These are phyloP conservation scores for Trypanosomatidae sp. DNA, from an alignment of 208 protist species.

Conservation along the genomic window DNA sequence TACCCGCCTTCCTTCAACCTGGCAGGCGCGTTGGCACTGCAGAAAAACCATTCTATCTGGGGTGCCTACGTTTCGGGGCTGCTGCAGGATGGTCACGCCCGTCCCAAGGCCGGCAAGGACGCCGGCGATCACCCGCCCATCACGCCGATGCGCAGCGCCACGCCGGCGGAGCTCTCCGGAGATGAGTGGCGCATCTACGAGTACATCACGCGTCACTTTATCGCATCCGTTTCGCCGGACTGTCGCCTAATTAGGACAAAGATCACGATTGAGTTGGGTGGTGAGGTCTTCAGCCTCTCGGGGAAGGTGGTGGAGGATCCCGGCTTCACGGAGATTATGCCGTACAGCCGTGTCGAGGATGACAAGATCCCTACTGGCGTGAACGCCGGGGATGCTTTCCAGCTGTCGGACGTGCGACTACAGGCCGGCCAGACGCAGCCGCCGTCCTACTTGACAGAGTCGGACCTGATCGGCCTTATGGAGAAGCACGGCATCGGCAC, in stretches of 20 bases:
- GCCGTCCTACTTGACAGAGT: slow-evolving; percentile 96
- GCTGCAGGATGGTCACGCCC: slow-evolving; percentile 54
- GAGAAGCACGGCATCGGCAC: slow-evolving; percentile 98
- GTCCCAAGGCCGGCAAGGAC: slow-evolving; percentile 85
- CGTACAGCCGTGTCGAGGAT: slow-evolving; percentile 63
- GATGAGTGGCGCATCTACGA: slow-evolving; percentile 91
- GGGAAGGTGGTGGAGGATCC: slow-evolving; percentile 77
- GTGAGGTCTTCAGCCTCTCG: slow-evolving; percentile 74
- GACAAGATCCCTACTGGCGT: slow-evolving; percentile 77
- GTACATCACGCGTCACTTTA: slow-evolving; percentile 90
- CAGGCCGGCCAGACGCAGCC: slow-evolving; percentile 88
- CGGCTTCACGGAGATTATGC: slow-evolving; percentile 89
- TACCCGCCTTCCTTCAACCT: slow-evolving; percentile 94
- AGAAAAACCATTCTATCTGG: slow-evolving; percentile 64
- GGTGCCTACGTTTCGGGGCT: slow-evolving; percentile 69
- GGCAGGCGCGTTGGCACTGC: slow-evolving; percentile 46
- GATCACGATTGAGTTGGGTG: slow-evolving; percentile 75
- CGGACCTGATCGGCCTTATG: slow-evolving; percentile 98
- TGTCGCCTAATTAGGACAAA: slow-evolving; percentile 69
- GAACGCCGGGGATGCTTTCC: slow-evolving; percentile 65
- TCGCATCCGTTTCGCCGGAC: slow-evolving; percentile 84
- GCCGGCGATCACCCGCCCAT: slow-evolving; percentile 93
- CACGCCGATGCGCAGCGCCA: slow-evolving; percentile 83
- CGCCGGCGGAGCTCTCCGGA: slow-evolving; percentile 58
- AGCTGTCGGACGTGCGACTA: slow-evolving; percentile 76